A percentile compares a stretch with the other conserved stretches of the same genome.
Conservation (phyloP, 805 yeast genomes). For the Ogataea kodamae region DNA sequence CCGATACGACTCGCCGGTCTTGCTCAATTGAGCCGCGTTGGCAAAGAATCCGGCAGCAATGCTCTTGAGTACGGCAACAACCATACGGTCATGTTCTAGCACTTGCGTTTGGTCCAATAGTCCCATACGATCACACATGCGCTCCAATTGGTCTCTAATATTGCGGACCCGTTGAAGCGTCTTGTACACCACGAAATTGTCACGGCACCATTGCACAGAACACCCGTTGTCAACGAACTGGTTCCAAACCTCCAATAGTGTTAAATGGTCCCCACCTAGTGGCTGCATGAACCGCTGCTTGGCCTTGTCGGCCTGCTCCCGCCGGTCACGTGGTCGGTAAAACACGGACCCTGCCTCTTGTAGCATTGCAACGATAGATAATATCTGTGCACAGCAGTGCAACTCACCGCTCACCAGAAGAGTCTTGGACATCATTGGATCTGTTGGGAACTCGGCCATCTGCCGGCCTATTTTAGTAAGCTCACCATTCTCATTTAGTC, state of each 20-base stretch:
- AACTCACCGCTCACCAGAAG: slow-evolving; percentile 58
- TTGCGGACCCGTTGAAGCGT: slow-evolving; percentile 66
- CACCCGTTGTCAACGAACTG: slow-evolving; percentile 69
- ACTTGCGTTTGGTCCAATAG: slow-evolving; percentile 33
- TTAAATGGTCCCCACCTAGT: slow-evolving; percentile 73
- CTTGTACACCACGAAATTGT: slow-evolving; percentile 74
- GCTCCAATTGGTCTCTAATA: slow-evolving; percentile 64
- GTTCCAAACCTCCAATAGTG: slow-evolving; percentile 69
- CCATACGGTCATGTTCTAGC: slow-evolving; percentile 28
- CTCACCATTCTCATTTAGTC: slow-evolving; percentile 74
- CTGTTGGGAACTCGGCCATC: slow-evolving; percentile 91
- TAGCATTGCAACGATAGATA: slow-evolving; percentile 78
- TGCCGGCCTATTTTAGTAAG: slow-evolving; percentile 73
- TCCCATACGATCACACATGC: slow-evolving; percentile 55
- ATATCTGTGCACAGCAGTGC: slow-evolving; percentile 62
- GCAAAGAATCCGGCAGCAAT: slow-evolving; percentile 68
- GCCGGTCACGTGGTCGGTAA: slow-evolving; percentile 65
- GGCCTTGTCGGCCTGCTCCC: slow-evolving; percentile 61
- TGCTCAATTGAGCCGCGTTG: slow-evolving; percentile 56
- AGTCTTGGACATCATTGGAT: slow-evolving; percentile 82
- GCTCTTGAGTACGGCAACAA: slow-evolving; percentile 45
- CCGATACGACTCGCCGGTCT: slow-evolving; percentile 65
- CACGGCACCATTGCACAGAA: slow-evolving; percentile 80
- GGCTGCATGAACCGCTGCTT: slow-evolving; percentile 49
- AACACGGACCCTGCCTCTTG: slow-evolving; percentile 73